These are phyloP conservation scores for Botrytis tulipae DNA, from an alignment of 2,329 filamentous ascomycete genomes.

Conservation along the genomic window DNA sequence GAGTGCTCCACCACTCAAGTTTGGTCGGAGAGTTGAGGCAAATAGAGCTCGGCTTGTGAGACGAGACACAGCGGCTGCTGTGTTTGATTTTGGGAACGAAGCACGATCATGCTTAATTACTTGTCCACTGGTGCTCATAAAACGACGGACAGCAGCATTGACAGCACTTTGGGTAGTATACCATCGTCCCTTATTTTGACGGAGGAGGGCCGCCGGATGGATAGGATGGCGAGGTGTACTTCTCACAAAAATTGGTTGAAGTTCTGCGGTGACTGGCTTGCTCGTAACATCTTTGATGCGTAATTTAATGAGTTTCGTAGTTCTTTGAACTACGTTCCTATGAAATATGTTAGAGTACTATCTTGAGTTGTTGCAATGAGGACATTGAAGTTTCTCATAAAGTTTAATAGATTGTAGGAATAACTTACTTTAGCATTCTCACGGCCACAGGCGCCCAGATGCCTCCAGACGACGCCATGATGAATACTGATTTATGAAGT, in stretches of 20 bases:
- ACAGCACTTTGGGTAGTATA: slow-evolving; percentile 58
- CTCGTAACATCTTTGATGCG: slow-evolving; percentile 43
- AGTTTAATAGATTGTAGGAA: not conserved
- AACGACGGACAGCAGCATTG: slow-evolving; percentile 47
- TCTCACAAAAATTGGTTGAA: slow-evolving; percentile 60
- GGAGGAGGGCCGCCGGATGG: slow-evolving; percentile 60
- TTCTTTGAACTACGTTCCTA: slow-evolving; percentile 49
- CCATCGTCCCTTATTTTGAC: slow-evolving; percentile 62
- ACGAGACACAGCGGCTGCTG: slow-evolving; percentile 55
- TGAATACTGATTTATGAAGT: slow-evolving; percentile 14
- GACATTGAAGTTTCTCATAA: not conserved
- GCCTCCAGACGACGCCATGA: slow-evolving; percentile 37
- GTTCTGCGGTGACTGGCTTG: slow-evolving; percentile 46
- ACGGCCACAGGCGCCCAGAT: slow-evolving; percentile 39
- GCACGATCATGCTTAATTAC: slow-evolving; percentile 48
- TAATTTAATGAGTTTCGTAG: slow-evolving; percentile 46
- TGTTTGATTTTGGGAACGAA: slow-evolving; percentile 54
- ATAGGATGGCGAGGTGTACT: slow-evolving; percentile 52
- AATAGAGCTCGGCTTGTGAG: slow-evolving; percentile 79
- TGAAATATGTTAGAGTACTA: slow-evolving; percentile 27
- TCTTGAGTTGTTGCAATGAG: not conserved
- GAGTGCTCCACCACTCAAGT: slow-evolving; percentile 83
- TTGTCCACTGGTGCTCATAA: slow-evolving; percentile 38
- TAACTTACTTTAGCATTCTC: slow-evolving; percentile 36
- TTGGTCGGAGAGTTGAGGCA: slow-evolving; percentile 83